phyloP scores from a whole-genome alignment of 164 flowering plant species.

The Warburgia ugandensis region DNA sequence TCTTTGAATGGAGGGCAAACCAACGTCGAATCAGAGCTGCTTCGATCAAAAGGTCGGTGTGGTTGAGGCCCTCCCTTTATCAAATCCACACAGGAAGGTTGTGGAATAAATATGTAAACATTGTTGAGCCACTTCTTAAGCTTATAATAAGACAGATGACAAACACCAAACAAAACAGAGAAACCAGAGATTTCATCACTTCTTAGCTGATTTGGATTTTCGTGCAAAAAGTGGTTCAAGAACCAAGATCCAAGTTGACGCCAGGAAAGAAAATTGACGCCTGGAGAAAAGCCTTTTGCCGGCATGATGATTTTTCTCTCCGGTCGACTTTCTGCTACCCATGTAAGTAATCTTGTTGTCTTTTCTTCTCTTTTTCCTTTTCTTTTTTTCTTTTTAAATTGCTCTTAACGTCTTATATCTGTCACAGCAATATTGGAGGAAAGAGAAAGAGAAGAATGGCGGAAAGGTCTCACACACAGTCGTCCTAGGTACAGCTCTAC shows the following conservation, averaged over 20 bases:
- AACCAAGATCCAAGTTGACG: slow-evolving; percentile 41
- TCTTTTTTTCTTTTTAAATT: neutral
- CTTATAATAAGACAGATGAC: too few relatives aligned
- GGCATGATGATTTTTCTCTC: slow-evolving; percentile 55
- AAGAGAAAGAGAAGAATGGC: slow-evolving; percentile 58
- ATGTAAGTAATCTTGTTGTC: slow-evolving; percentile 28
- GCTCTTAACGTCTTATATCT: neutral
- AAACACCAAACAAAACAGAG: too few relatives aligned
- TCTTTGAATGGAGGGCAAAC: too few relatives aligned
- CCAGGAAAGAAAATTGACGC: slow-evolving; percentile 19
- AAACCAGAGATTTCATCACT: neutral
- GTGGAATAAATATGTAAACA: too few relatives aligned
- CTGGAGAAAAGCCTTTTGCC: slow-evolving; percentile 39
- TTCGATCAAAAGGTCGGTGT: too few relatives aligned
- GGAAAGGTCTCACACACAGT: slow-evolving; percentile 55
- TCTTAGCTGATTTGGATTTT: neutral
- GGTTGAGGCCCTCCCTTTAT: too few relatives aligned
- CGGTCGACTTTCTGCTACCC: slow-evolving; percentile 65
- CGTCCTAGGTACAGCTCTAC: slow-evolving; percentile 24
- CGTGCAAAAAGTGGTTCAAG: slow-evolving; percentile 34
- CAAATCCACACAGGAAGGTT: too few relatives aligned
- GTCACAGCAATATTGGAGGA: slow-evolving; percentile 51
- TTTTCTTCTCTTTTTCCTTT: neutral
- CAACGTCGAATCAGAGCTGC: too few relatives aligned
- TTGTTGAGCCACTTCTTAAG: too few relatives aligned